phyloP scores from a whole-genome alignment of 768 basidiomycete genomes.

The Albatrellus ellisii region DNA sequence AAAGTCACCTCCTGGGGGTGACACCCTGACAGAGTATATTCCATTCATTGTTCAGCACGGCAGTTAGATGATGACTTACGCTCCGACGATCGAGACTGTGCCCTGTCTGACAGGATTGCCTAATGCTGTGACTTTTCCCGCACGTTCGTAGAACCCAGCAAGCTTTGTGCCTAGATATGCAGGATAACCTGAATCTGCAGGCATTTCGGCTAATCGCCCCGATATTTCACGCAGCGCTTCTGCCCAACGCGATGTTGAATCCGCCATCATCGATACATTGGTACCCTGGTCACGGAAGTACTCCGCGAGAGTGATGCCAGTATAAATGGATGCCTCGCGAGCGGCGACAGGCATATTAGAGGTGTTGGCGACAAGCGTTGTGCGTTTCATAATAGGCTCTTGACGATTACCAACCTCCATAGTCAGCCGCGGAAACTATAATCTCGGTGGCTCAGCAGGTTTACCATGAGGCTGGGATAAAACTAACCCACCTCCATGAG shows the following conservation, averaged over 20 bases:
- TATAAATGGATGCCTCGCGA: conserved; percentile 98
- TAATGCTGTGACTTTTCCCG: conserved; percentile 88
- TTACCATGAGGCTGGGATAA: background rate
- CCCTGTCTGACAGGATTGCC: conserved; percentile 83
- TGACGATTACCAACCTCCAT: conserved; percentile 87
- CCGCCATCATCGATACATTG: conserved; percentile 99
- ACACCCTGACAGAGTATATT: conserved; percentile 46
- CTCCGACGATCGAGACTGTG: conserved; percentile 97
- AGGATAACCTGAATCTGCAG: conserved; percentile 98
- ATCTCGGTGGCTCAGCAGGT: conserved; percentile 9
- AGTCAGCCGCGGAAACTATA: conserved; percentile 75
- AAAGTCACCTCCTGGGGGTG: conserved; percentile 98
- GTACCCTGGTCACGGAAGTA: conserved; percentile 99
- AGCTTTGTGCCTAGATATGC: conserved; percentile 94
- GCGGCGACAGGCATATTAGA: conserved; percentile 99
- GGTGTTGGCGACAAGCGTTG: conserved; percentile 95
- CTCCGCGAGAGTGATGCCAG: conserved; percentile 96
- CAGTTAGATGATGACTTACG: conserved; percentile 42
- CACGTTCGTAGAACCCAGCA: conserved; percentile 97
- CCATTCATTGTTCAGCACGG: conserved; percentile 5
- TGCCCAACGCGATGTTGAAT: conserved; percentile 98
- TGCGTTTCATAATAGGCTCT: conserved; percentile 99
- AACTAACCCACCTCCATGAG: conserved; percentile 68
- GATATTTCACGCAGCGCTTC: conserved; percentile 99
- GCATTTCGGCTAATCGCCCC: conserved; percentile 98